These are phyloP conservation scores for Zarea fungicola DNA, from an alignment of 2,329 filamentous ascomycete genomes.

Conservation along the genomic window DNA sequence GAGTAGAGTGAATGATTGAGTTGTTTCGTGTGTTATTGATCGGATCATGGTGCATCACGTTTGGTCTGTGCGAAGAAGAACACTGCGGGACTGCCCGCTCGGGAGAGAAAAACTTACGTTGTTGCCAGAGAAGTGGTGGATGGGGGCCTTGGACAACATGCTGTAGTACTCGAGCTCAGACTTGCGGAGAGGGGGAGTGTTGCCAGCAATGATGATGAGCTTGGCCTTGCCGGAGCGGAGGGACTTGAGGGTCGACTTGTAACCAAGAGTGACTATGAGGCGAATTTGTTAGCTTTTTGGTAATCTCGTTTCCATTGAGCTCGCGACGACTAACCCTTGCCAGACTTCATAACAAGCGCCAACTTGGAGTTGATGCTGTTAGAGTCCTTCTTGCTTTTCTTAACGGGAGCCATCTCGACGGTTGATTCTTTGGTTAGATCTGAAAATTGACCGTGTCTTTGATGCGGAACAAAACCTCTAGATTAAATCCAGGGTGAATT, in stretches of 20 bases:
- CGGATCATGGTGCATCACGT: conserved; percentile 11
- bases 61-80: conserved; percentile 18
- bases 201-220: conserved; percentile 88
- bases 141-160: conserved; percentile 88
- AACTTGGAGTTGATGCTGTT: conserved; percentile 61
- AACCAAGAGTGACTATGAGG: conserved; percentile 34
- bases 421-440: conserved; percentile 36
- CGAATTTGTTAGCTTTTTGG: conserved; percentile 14
- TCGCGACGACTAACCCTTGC: conserved; percentile 61
- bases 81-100: conserved; percentile 21
- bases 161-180: conserved; percentile 93
- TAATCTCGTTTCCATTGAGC: neutral
- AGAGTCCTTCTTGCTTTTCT: conserved; percentile 83
- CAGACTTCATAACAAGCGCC: conserved; percentile 59
- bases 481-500: conserved; percentile 14
- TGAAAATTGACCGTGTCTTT: conserved; percentile 19
- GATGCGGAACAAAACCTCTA: conserved; percentile 20
- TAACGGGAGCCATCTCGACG: conserved; percentile 61
- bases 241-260: conserved; percentile 62
- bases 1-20: neutral
- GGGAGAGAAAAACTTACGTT: conserved; percentile 76
- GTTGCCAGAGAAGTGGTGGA: conserved; percentile 98
- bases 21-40: conserved; percentile 15
- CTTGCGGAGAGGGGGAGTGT: conserved; percentile 97
- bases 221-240: conserved; percentile 97